Conservation (phyloP, 345 rosid species). For the Fremontodendron californicum region DNA sequence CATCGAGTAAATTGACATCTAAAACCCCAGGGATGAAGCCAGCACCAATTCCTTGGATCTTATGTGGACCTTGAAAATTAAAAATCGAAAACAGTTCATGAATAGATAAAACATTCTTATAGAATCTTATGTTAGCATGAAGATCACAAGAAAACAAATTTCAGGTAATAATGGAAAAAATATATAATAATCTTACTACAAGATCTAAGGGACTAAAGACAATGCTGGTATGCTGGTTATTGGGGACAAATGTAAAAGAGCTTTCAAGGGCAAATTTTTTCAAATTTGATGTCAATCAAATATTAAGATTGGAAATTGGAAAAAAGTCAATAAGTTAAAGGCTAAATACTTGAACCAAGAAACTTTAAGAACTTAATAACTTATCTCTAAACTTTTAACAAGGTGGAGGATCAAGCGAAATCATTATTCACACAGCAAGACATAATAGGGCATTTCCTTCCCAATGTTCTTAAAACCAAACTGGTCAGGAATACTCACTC, state of each 20-base stretch:
- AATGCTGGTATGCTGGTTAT: neutral
- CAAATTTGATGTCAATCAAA: neutral
- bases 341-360: neutral
- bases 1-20: slow-evolving; percentile 43
- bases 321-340: neutral
- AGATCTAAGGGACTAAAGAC: neutral
- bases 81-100: neutral
- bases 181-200: neutral
- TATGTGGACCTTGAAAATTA: slow-evolving; percentile 42
- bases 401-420: no score
- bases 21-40: slow-evolving; percentile 55
- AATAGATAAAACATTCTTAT: neutral
- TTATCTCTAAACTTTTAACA: no score
- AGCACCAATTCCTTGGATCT: slow-evolving; percentile 71
- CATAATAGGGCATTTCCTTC: neutral
- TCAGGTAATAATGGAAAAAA: neutral
- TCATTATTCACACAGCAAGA: no score
- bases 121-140: neutral
- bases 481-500: neutral
- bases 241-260: neutral
- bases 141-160: neutral
- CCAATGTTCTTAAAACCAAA: neutral
- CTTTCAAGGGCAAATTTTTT: neutral
- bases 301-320: neutral
- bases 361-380: neutral